Evolutionary conservation across 768 basidiomycete species (phyloP).

Genomic region (Termitomyces sp.): DNA sequence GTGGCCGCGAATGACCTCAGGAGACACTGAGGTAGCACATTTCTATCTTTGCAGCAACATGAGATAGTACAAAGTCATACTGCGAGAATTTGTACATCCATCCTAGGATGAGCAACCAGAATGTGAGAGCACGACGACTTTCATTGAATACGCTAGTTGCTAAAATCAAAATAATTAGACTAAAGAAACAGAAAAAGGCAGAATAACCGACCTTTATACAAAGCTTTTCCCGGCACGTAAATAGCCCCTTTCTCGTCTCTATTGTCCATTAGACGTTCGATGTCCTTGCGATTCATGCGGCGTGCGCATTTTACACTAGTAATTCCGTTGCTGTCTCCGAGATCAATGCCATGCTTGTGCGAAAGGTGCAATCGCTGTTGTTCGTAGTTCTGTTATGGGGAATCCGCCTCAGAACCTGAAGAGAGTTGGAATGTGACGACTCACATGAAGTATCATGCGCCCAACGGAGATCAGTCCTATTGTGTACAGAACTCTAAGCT

Average conservation of each 20-base stretch:
- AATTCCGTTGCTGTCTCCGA: slow-evolving; percentile 68
- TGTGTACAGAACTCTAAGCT: neutral
- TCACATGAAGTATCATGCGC: slow-evolving; percentile 91
- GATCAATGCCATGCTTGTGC: slow-evolving; percentile 91
- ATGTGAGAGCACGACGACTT: slow-evolving; percentile 15
- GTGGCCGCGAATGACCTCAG: slow-evolving; percentile 84
- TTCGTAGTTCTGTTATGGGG: slow-evolving; percentile 77
- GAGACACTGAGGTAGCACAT: slow-evolving; percentile 57
- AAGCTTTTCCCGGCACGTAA: slow-evolving; percentile 96
- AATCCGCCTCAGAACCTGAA: slow-evolving; percentile 5
- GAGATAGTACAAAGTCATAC: slow-evolving; percentile 36
- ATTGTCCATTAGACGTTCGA: slow-evolving; percentile 80
- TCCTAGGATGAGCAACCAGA: slow-evolving; percentile 18
- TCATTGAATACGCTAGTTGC: slow-evolving; percentile 88
- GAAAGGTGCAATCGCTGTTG: slow-evolving; percentile 87
- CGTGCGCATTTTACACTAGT: slow-evolving; percentile 69
- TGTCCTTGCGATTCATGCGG: slow-evolving; percentile 74
- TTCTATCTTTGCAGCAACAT: neutral
- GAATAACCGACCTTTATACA: slow-evolving; percentile 66
- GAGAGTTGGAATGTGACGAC: slow-evolving; percentile 13
- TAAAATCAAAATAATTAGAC: slow-evolving; percentile 13
- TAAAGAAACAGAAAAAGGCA: slow-evolving; percentile 18
- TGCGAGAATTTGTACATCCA: slow-evolving; percentile 84
- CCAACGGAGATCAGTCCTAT: slow-evolving; percentile 91
- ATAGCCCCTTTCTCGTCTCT: slow-evolving; percentile 77